phyloP scores from a whole-genome alignment of 176 grass and related monocot species.

The Eremochloa ophiuroides region DNA sequence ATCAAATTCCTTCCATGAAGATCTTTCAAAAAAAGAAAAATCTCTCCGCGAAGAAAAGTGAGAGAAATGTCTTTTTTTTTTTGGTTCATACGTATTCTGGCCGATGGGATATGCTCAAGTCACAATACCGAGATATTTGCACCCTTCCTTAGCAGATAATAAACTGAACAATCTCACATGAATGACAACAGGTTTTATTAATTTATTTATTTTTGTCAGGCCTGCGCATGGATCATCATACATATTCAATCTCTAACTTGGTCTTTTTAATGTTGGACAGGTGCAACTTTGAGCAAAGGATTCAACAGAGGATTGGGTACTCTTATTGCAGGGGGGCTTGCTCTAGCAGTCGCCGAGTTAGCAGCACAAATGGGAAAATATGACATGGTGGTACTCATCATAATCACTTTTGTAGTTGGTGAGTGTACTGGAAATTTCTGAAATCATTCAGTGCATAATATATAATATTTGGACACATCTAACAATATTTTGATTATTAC shows the following conservation, averaged over 20 bases:
- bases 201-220: neutral
- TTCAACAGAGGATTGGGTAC: slow-evolving; percentile 79
- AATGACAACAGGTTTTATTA: neutral
- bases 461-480: neutral
- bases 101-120: no score
- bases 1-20: neutral
- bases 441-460: neutral
- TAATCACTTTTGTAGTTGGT: slow-evolving; percentile 69
- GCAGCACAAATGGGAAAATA: slow-evolving; percentile 34
- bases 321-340: slow-evolving; percentile 67
- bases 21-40: no score
- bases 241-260: neutral
- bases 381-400: slow-evolving; percentile 52
- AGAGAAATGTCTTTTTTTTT: no score
- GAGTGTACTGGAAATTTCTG: slow-evolving; percentile 20
- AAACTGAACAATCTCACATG: neutral
- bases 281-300: slow-evolving; percentile 96
- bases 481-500: neutral
- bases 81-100: no score
- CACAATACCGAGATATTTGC: no score
- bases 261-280: slow-evolving; percentile 33
- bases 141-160: neutral
- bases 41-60: no score
- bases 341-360: slow-evolving; percentile 62
- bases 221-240: neutral